phyloP scores from a whole-genome alignment of 495 filamentous ascomycete species.

The Penicillium crystallinum region DNA sequence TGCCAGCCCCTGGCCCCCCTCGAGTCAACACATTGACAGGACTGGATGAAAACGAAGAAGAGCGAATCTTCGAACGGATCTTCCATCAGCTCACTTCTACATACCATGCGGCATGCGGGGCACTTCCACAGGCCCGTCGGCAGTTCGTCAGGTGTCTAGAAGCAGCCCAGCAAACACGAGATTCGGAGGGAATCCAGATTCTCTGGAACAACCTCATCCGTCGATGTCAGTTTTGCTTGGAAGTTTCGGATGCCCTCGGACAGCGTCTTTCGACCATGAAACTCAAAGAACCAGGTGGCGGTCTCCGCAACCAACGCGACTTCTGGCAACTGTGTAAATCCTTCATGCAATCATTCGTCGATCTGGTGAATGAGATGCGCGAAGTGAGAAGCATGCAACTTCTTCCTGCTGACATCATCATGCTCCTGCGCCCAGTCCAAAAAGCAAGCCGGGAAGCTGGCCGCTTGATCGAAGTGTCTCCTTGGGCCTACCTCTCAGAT shows the following conservation, averaged over 20 bases:
- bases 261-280: slow-evolving; percentile 70
- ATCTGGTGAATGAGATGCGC: slow-evolving; percentile 66
- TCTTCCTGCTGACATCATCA: slow-evolving; percentile 62
- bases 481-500: slow-evolving; percentile 59
- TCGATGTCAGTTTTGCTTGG: slow-evolving; percentile 58
- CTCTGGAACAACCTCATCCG: slow-evolving; percentile 65
- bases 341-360: slow-evolving; percentile 72
- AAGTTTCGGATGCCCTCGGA: slow-evolving; percentile 64
- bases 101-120: slow-evolving; percentile 59
- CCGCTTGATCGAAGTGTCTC: slow-evolving; percentile 67
- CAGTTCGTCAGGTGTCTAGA: slow-evolving; percentile 54
- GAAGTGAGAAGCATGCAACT: slow-evolving; percentile 59
- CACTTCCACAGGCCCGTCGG: slow-evolving; percentile 57
- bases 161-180: slow-evolving; percentile 39
- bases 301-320: slow-evolving; percentile 63
- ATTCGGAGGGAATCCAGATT: slow-evolving; percentile 50
- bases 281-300: slow-evolving; percentile 68
- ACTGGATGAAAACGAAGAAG: slow-evolving; percentile 65
- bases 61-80: slow-evolving; percentile 74
- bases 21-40: slow-evolving; percentile 50
- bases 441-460: slow-evolving; percentile 69
- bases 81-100: slow-evolving; percentile 65
- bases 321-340: slow-evolving; percentile 80
- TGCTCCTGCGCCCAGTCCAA: slow-evolving; percentile 70
- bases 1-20: slow-evolving; percentile 37